Percentiles rank a stretch among this genome's conserved stretches.
Conservation (phyloP, 257 asterid species). For the Mentha longifolia region DNA sequence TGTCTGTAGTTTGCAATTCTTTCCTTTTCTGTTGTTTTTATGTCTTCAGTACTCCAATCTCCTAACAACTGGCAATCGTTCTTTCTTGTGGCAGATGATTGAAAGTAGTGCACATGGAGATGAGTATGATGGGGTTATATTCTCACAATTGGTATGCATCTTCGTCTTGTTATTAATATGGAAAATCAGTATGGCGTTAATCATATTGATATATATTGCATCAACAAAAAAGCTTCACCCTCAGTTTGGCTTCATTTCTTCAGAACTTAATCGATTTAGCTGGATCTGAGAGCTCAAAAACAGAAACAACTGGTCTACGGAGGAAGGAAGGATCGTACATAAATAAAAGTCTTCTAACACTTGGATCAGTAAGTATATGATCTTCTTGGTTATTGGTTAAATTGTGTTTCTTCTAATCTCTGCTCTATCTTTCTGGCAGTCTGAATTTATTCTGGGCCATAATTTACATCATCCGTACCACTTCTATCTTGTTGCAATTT, state of each 20-base stretch:
- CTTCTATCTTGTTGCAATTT: conserved; percentile 7
- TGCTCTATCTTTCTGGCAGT: conserved; percentile 15
- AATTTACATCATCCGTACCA: background rate
- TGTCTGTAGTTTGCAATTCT: background rate
- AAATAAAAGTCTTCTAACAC: conserved; percentile 96
- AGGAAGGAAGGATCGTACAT: conserved; percentile 98
- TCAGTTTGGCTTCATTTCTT: conserved; percentile 34
- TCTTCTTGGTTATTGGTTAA: conserved; percentile 6
- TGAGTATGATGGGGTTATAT: conserved; percentile 95
- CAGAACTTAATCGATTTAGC: conserved; percentile 96
- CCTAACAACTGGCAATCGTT: conserved; percentile 15
- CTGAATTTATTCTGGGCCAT: conserved; percentile 9
- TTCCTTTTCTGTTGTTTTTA: conserved; percentile 18
- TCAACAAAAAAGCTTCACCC: conserved; percentile 15
- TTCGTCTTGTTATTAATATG: conserved; percentile 24
- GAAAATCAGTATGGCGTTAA: conserved; percentile 2
- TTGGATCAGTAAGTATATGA: conserved; percentile 82
- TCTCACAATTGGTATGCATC: conserved; percentile 86
- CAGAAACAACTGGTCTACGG: conserved; percentile 95
- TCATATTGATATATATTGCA: background rate
- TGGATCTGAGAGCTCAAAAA: conserved; percentile 97
- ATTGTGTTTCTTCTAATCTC: background rate
- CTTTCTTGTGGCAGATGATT: conserved; percentile 68
- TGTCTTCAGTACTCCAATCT: conserved; percentile 6
- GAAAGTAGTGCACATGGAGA: conserved; percentile 98